Base-by-base conservation (phyloP, 306 rosid genomes). In the Prunus mongolica region DNA sequence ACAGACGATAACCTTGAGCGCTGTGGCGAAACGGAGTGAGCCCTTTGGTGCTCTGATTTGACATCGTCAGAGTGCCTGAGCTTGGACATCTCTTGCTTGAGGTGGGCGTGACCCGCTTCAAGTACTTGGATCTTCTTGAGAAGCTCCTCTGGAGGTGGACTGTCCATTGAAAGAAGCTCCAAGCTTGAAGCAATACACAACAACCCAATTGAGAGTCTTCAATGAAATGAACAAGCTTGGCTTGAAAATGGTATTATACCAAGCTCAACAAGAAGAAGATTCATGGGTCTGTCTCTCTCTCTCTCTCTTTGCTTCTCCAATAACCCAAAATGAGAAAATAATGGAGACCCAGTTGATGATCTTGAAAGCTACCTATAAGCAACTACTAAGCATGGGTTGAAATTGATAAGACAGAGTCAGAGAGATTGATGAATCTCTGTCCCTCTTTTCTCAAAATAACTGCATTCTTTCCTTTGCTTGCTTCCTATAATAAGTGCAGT, bases 11-110 rank as follows among this genome's bases (percentile, higher is more conserved):
- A 72, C 58, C 93, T 81, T 1, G 93, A 88, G 69, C 99, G 96
- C 78, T 93, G 97, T 44, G 99, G 98, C 3, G 99, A 96, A 8
- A 93, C 86, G 8, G 99, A 96, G 80, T 93, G 98, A 28, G 99
- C 87, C 85, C 99, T 86, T 71, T 88, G 97, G 54, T 91, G 97
- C 2, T 73, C 84, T 2, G 64, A 64, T 62, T 74, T 84, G 6
- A 64, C 76, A 68, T 87, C 68, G 0, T 78, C 72, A 0, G 86
- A 76, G 55, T 84, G 78, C 64, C 85, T 74, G 7, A 96, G 94
- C 83, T 86, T 91, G 8, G 91, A 82, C 93, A 96, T 93, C 89
- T 96, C 98, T 60, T 89, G 78, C 85, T 86, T 82, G 72, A 96
- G 92, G 60, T 84, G 83, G 10, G 90, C 99, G n/a, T 96, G 99